Evolutionary conservation across 805 yeast species (phyloP), one percentile per base, ranked within the genome.

Genomic region (Yarrowia yakushimensis): DNA sequence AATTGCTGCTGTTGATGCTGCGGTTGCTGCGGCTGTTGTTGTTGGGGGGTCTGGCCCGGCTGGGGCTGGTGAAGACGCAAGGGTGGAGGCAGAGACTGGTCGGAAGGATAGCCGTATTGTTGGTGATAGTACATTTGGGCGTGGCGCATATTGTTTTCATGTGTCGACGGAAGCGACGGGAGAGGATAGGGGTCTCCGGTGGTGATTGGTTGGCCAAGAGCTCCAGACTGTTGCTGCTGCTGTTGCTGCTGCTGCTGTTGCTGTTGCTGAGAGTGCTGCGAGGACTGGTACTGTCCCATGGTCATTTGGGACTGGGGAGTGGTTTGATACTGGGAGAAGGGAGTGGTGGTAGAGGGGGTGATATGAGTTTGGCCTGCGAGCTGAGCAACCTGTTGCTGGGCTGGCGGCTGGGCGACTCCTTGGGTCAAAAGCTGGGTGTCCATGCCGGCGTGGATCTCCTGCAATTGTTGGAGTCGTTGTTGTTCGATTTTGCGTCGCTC

Each of bases 401-500:
- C 23, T 43, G n/a, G 34, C 10, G 36, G 33, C 52, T 45, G 52
- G 18, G 52, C 52, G 13, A 48, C 55, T 8, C 39, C 39, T 30
- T 48, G 55, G 39, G 55, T 48, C 39, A 48, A 23, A 4, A 48
- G 55, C 42, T 65, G 65, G 37, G 63, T 31, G 64, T 39, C 55
- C 34, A 31, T 64, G 63, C 54, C 63, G 62, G 45, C 57, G 43
- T 52, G 42, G 43, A 52, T 52, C 59, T 52, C 43, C 59, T 52
- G 59, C 42, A 52, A 33, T 33, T 52, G 59, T n/a, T 52, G 59
- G 17, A 52, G 59, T 7, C 59, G 42, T 13, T 52, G 59, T n/a
- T 52, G 59, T 59, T 65, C 66, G 15, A 65, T 66, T 55, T 69
- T 67, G 10, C 72, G 66, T 17, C 68, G 63, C 63, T 70, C 72